phyloP scores from a whole-genome alignment of 345 rosid species.

The Chamaenerion angustifolium region DNA sequence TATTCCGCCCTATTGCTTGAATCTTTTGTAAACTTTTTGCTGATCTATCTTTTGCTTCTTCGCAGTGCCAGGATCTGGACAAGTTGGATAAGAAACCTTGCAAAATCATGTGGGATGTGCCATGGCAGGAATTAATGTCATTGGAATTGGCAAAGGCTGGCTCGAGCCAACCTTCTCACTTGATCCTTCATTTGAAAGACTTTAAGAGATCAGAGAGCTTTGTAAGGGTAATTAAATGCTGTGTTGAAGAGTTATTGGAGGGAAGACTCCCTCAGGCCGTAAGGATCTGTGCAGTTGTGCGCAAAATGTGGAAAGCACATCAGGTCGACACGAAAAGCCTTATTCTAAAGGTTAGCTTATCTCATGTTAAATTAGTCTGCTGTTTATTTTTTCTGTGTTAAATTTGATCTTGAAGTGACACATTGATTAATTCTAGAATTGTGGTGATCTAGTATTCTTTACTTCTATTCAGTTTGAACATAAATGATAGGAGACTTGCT shows the following conservation, averaged over 20 bases:
- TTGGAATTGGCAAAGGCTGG: constrained; percentile 93
- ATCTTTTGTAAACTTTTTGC: constrained; percentile 6
- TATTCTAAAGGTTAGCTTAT: constrained; percentile 44
- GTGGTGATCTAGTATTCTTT: not conserved
- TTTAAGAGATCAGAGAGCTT: constrained; percentile 78
- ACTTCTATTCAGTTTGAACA: not conserved
- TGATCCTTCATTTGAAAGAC: constrained; percentile 77
- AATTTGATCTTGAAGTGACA: not conserved
- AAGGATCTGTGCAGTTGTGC: constrained; percentile 65
- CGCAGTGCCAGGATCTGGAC: constrained; percentile 53
- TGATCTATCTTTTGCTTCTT: constrained; percentile 8
- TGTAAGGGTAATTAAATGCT: constrained; percentile 78
- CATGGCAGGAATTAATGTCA: constrained; percentile 92
- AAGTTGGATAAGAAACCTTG: constrained; percentile 86
- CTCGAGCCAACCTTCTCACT: constrained; percentile 55
- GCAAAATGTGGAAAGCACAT: constrained; percentile 75
- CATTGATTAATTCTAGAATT: not conserved
- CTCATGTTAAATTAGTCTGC: too few species aligned
- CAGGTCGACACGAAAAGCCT: constrained; percentile 46
- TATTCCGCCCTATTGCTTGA: too few species aligned
- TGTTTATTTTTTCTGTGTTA: too few species aligned
- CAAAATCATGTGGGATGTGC: constrained; percentile 95
- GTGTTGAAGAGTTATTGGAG: constrained; percentile 39
- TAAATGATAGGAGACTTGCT: too few species aligned
- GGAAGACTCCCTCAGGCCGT: constrained; percentile 67